phyloP scores from a whole-genome alignment of 2,329 filamentous ascomycete genomes.

The Aspergillus brunneoviolaceus region DNA sequence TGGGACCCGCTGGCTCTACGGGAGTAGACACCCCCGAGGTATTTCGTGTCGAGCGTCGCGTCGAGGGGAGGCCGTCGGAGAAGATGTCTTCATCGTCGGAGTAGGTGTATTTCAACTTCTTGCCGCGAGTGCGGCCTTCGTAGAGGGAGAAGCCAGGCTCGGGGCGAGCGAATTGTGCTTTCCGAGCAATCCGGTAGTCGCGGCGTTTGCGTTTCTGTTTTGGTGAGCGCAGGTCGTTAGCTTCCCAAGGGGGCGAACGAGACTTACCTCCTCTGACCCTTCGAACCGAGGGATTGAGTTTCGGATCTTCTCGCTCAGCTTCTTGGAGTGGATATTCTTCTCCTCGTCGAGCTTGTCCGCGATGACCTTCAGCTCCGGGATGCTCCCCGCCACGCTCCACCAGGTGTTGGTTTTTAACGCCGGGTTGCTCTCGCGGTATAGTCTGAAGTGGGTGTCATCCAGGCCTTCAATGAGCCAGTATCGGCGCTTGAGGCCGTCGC shows the following conservation, averaged over 20 bases:
- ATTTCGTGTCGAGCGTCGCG: constrained; percentile 64
- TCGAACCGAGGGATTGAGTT: constrained; percentile 86
- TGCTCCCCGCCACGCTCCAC: constrained; percentile 88
- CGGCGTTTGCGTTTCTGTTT: constrained; percentile 82
- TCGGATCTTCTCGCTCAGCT: constrained; percentile 73
- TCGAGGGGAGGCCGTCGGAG: constrained; percentile 62
- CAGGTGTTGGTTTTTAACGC: constrained; percentile 74
- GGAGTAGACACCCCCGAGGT: constrained; percentile 69
- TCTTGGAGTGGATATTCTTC: constrained; percentile 75
- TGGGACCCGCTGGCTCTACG: constrained; percentile 63
- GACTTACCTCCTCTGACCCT: constrained; percentile 78
- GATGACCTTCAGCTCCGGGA: constrained; percentile 77
- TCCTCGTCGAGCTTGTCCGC: constrained; percentile 77
- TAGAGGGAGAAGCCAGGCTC: constrained; percentile 91
- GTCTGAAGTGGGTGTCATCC: constrained; percentile 88
- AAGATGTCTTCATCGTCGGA: constrained; percentile 81
- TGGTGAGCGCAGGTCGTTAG: constrained; percentile 2
- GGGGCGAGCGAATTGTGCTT: constrained; percentile 81
- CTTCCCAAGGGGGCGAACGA: not conserved
- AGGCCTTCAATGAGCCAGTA: constrained; percentile 93
- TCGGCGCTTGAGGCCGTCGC: constrained; percentile 83
- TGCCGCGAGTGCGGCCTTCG: constrained; percentile 92
- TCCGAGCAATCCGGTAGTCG: constrained; percentile 83
- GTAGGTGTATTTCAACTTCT: constrained; percentile 94
- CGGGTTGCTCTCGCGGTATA: constrained; percentile 91